Evolutionary conservation across 345 rosid genomes (phyloP).

Genomic region (Eucalyptus pauciflora): DNA sequence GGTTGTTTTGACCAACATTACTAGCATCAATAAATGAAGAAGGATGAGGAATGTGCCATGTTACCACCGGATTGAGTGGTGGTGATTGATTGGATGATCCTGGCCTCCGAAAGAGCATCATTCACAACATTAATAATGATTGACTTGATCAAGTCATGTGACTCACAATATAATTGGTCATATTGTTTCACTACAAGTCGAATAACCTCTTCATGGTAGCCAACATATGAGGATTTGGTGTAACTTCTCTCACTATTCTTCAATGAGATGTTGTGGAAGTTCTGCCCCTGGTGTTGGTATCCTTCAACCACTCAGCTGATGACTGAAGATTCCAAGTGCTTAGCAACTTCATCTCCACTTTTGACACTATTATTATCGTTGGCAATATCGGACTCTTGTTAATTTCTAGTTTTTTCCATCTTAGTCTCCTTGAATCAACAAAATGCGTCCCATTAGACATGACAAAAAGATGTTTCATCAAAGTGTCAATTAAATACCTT

Average conservation of each 20-base stretch:
- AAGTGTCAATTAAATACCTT: neutral
- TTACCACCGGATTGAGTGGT: neutral
- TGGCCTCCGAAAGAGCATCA: neutral
- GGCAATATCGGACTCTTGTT: neutral
- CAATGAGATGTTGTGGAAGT: neutral
- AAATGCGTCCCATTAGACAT: neutral
- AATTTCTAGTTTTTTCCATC: neutral
- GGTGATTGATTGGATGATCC: neutral
- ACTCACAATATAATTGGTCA: neutral
- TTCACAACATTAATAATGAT: neutral
- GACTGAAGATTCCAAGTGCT: neutral
- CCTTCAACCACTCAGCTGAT: neutral
- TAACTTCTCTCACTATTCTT: neutral
- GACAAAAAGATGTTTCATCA: neutral
- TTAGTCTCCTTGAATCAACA: neutral
- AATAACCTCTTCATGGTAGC: neutral
- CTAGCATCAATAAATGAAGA: neutral
- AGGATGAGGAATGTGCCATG: neutral
- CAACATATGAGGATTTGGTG: neutral
- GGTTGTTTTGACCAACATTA: neutral
- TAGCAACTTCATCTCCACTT: neutral
- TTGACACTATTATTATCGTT: neutral
- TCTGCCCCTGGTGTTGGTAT: neutral
- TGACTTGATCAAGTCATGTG: neutral
- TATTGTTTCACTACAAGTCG: neutral